Percentiles rank a stretch among this genome's conserved stretches.
phyloP scores from a whole-genome alignment of 352 stramenopile species.

The Phytophthora meadii region DNA sequence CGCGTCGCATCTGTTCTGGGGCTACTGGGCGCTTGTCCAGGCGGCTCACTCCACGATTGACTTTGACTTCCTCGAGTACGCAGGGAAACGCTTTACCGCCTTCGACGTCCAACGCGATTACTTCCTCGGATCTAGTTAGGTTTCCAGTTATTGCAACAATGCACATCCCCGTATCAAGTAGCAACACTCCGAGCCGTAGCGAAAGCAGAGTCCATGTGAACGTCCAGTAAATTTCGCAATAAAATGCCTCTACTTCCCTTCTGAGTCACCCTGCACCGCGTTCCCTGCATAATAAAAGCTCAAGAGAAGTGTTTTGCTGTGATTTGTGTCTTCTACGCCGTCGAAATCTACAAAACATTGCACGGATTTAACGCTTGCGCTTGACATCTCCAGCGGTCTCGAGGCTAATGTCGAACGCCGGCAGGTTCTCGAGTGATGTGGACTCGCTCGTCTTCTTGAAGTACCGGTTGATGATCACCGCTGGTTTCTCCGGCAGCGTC shows the following conservation, averaged over 20 bases:
- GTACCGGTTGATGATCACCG: slow-evolving; percentile 83
- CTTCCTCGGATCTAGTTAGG: slow-evolving; percentile 57
- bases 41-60: slow-evolving; percentile 90
- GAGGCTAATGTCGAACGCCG: slow-evolving; percentile 85
- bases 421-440: slow-evolving; percentile 88
- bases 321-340: background rate
- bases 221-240: slow-evolving; percentile 37
- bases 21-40: slow-evolving; percentile 94
- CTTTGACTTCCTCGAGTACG: slow-evolving; percentile 91
- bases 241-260: slow-evolving; percentile 39
- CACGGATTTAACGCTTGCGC: slow-evolving; percentile 73
- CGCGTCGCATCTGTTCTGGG: slow-evolving; percentile 94
- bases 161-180: slow-evolving; percentile 15
- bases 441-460: slow-evolving; percentile 91
- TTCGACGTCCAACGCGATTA: slow-evolving; percentile 80
- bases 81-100: slow-evolving; percentile 79
- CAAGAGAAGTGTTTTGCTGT: slow-evolving; percentile 9
- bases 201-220: slow-evolving; percentile 36
- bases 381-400: slow-evolving; percentile 86
- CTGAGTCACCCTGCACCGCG: background rate
- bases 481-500: slow-evolving; percentile 72
- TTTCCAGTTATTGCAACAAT: slow-evolving; percentile 17
- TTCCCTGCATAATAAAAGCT: slow-evolving; percentile 3
- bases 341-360: slow-evolving; percentile 20
- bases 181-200: slow-evolving; percentile 22